Percentiles rank a stretch among this genome's conserved stretches.
Conservation (phyloP, 106 monocot genomes). For the Dioscorea dumetorum region DNA sequence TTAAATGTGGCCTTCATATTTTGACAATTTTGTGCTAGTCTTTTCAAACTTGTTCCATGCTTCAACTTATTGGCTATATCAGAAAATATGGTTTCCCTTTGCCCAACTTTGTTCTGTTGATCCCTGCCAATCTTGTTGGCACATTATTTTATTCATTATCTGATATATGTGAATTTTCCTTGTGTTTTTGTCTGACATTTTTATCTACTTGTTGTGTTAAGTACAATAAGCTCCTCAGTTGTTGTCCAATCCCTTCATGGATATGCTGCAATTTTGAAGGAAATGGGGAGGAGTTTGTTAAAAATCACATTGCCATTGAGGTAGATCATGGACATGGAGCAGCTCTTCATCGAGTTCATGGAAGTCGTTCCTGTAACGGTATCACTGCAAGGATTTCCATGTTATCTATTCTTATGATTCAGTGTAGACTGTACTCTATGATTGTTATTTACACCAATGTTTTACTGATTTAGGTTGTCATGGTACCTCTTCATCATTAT, state of each 20-base stretch:
- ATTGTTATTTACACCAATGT: not conserved
- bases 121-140: not conserved
- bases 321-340: slow-evolving; percentile 16
- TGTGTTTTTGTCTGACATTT: not conserved
- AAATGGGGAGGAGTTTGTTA: slow-evolving; percentile 26
- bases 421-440: not conserved
- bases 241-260: slow-evolving; percentile 60
- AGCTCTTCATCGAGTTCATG: slow-evolving; percentile 11
- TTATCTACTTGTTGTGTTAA: slow-evolving; percentile 12
- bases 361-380: slow-evolving; percentile 26
- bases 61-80: no score
- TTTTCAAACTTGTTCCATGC: no score
- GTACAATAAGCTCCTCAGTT: slow-evolving; percentile 55
- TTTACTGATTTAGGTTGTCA: slow-evolving; percentile 21
- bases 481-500: slow-evolving; percentile 14
- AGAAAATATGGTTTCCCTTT: no score
- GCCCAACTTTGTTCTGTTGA: no score
- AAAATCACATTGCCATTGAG: slow-evolving; percentile 18
- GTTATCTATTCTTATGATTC: slow-evolving; percentile 5
- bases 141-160: not conserved
- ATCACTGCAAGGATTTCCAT: slow-evolving; percentile 2
- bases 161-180: slow-evolving; percentile 2
- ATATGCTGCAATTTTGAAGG: slow-evolving; percentile 56
- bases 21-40: no score
- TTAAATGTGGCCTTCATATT: no score